A percentile compares a stretch with the other conserved stretches of the same genome.
Conservation (phyloP, 169 alveolate species). For the Plasmodium ovale region DNA sequence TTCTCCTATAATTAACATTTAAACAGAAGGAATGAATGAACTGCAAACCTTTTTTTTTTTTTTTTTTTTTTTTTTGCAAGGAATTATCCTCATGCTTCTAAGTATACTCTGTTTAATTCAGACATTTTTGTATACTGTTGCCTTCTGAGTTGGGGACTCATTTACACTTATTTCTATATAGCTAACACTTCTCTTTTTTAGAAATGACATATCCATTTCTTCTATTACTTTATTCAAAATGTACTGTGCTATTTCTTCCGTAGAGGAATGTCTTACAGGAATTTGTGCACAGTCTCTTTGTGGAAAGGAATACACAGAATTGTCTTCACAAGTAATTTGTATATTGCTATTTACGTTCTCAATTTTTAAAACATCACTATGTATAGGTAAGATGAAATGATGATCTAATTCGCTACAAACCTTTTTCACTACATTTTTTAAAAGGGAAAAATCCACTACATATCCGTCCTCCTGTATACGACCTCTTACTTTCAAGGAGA, state of each 20-base stretch:
- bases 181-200: constrained; percentile 31
- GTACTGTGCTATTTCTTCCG: constrained; percentile 67
- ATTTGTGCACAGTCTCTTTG: constrained; percentile 49
- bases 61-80: too few relatives aligned
- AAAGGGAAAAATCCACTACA: constrained; percentile 71
- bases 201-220: constrained; percentile 33
- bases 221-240: constrained; percentile 43
- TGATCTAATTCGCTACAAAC: constrained; percentile 64
- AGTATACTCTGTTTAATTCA: too few relatives aligned
- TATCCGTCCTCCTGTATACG: constrained; percentile 69
- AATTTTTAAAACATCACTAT: constrained; percentile 74
- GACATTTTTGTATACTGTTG: constrained; percentile 28
- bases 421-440: constrained; percentile 31
- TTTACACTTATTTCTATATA: constrained; percentile 55
- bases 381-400: constrained; percentile 62
- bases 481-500: constrained; percentile 60
- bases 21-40: too few relatives aligned
- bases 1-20: too few relatives aligned
- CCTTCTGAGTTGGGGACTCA: constrained; percentile 72
- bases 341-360: constrained; percentile 40
- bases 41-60: too few relatives aligned
- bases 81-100: too few relatives aligned
- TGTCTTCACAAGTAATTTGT: constrained; percentile 68
- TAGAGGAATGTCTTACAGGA: constrained; percentile 74
- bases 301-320: constrained; percentile 71